phyloP scores from a whole-genome alignment of 495 filamentous ascomycete species.

The Tuber calosporum region DNA sequence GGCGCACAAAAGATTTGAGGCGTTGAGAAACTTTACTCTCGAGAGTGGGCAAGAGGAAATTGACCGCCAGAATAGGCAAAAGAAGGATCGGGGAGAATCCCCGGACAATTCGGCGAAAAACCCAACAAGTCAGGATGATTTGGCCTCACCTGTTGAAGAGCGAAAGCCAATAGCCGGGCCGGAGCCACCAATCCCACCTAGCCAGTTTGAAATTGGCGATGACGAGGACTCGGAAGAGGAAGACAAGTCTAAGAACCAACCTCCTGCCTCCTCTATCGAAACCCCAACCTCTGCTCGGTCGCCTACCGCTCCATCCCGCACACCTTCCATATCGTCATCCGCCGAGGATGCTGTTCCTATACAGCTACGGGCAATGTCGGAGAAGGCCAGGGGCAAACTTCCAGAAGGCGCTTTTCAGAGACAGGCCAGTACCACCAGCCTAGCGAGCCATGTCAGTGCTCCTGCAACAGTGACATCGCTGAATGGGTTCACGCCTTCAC shows the following conservation, averaged over 20 bases:
- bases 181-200: slow-evolving; percentile 44
- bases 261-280: neutral
- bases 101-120: slow-evolving; percentile 31
- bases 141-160: slow-evolving; percentile 8
- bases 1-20: slow-evolving; percentile 76
- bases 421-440: slow-evolving; percentile 83
- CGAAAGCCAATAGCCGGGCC: slow-evolving; percentile 28
- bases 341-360: slow-evolving; percentile 76
- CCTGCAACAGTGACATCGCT: slow-evolving; percentile 48
- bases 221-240: slow-evolving; percentile 78
- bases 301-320: slow-evolving; percentile 19
- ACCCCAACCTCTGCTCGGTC: neutral
- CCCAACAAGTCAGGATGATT: slow-evolving; percentile 13
- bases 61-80: slow-evolving; percentile 64
- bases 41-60: slow-evolving; percentile 92
- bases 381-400: slow-evolving; percentile 95
- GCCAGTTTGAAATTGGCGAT: slow-evolving; percentile 82
- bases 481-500: slow-evolving; percentile 64
- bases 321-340: slow-evolving; percentile 62
- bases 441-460: slow-evolving; percentile 52
- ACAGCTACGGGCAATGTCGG: slow-evolving; percentile 92
- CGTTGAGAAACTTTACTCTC: slow-evolving; percentile 83
- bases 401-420: slow-evolving; percentile 90
- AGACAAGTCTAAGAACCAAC: slow-evolving; percentile 49
- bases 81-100: slow-evolving; percentile 57